phyloP scores from a whole-genome alignment of 768 basidiomycete genomes.

The Termitomyces sp. region DNA sequence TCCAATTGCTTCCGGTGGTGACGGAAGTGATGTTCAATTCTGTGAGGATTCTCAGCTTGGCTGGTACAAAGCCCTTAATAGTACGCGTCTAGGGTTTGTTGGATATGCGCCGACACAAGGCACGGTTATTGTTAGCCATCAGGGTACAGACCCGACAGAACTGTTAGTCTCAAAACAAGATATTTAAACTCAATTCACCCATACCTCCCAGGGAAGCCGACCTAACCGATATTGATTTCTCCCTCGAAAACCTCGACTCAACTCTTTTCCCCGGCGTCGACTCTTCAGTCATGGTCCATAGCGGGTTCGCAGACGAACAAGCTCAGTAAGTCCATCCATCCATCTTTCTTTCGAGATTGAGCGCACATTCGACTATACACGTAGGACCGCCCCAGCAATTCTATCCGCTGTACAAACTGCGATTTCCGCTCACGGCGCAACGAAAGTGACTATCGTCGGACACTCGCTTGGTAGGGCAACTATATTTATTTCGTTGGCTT shows the following conservation, averaged over 20 bases:
- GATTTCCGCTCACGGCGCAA: conserved; percentile 14
- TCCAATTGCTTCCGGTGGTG: conserved; percentile 45
- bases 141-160: conserved; percentile 34
- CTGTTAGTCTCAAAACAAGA: conserved; percentile 22
- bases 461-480: conserved; percentile 29
- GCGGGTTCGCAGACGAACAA: conserved; percentile 17
- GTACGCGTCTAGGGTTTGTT: conserved; percentile 12
- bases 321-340: background rate
- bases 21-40: conserved; percentile 33
- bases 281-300: conserved; percentile 16
- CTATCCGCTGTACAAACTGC: conserved; percentile 22
- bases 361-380: no score
- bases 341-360: background rate
- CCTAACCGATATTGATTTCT: conserved; percentile 17
- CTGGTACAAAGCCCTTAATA: background rate
- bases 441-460: conserved; percentile 23
- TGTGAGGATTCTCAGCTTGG: conserved; percentile 18
- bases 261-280: conserved; percentile 21
- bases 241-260: conserved; percentile 12
- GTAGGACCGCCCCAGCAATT: conserved; percentile 22
- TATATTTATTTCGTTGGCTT: no score
- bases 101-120: conserved; percentile 25
- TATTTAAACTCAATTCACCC: background rate
- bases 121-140: conserved; percentile 36
- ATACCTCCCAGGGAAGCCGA: conserved; percentile 19